Evolutionary conservation across 495 filamentous ascomycete genomes (phyloP).

Genomic region (Xylaria sp.): DNA sequence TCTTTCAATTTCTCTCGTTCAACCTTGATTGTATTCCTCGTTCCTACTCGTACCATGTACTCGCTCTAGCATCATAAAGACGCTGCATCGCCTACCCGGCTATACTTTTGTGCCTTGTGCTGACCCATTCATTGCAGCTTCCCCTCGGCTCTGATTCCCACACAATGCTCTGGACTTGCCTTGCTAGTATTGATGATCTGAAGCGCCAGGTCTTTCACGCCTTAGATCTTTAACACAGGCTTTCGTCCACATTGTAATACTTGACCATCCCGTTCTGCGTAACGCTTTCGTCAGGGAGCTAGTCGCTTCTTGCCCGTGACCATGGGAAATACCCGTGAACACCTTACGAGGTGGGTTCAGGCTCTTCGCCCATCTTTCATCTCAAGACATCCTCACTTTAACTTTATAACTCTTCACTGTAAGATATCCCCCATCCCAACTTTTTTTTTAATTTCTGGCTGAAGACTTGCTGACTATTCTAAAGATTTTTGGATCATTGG

Average conservation of each 20-base stretch:
- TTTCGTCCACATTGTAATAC: constrained; percentile 23
- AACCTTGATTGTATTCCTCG: not conserved
- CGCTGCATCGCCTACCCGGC: not conserved
- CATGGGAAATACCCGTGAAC: constrained; percentile 32
- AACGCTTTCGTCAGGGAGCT: not conserved
- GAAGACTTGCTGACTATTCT: not conserved
- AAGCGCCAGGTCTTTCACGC: constrained; percentile 36
- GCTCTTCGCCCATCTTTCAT: constrained; percentile 57
- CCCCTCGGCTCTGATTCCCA: constrained; percentile 25
- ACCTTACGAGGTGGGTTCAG: constrained; percentile 50
- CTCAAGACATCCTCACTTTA: constrained; percentile 67
- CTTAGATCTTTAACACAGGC: constrained; percentile 35
- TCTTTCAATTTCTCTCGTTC: not conserved
- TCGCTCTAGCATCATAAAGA: not conserved
- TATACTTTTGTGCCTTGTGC: constrained; percentile 17
- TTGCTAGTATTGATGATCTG: constrained; percentile 36
- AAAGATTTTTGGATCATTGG: constrained; percentile 80
- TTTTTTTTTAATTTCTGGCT: not conserved
- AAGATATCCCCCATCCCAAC: constrained; percentile 37
- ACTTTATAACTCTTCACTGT: constrained; percentile 89
- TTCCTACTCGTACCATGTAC: not conserved
- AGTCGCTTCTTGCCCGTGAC: constrained; percentile 13
- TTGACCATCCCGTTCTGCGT: not conserved
- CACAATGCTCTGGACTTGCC: constrained; percentile 36
- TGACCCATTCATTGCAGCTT: constrained; percentile 32